Evolutionary conservation across 2,329 filamentous ascomycete species (phyloP), one percentile per base, ranked within the genome.

Genomic region (Pseudogymnoascus sp.): DNA sequence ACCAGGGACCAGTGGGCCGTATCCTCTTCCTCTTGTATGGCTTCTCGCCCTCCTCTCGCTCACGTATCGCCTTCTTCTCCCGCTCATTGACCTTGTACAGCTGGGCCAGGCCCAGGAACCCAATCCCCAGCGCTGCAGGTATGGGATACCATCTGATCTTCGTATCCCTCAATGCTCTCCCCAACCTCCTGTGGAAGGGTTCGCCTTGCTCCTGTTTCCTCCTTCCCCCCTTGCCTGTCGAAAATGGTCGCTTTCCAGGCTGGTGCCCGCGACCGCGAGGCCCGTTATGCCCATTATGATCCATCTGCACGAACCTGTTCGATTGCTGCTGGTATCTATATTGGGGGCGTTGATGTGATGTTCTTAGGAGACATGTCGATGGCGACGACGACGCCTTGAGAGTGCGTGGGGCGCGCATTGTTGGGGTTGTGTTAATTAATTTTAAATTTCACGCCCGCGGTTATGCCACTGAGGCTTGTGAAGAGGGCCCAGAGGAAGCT

Each of bases 101-200:
- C 68, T 90, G 87, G 64, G 83, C 79, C 36, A 83, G 76, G 26
- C 86, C 87, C 0, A 90, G 78, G 69, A 89, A 87, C 50, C 78
- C 85, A 68, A 90, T 83, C 33, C 88, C 88, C 9, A 90, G 76
- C 10, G 82, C 85, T 53, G 90, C 80, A 13, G 88, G 87, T 65
- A 90, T 90, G 8, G 86, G 85, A 73, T 87, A 85, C 88, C 88
- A 91, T 78, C 87, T 82, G 64, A 88, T 80, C 69, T 83, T 87
- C 35, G 87, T 90, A 40, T 82, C 80, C 40, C 80, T 78, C 68
- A 87, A 79, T 38, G 87, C 85, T 62, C 79, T 79, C 40, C 82
- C 78, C 61, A 87, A 75, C 67, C 84, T 77, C 38, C 82, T 80
- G 63, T 79, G 72, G 70, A 87, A 87, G 21, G 38, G 61, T 42